Evolutionary conservation across 257 asterid genomes (phyloP), one percentile per base, ranked within the genome.

Genomic region (Penstemon barbatus): DNA sequence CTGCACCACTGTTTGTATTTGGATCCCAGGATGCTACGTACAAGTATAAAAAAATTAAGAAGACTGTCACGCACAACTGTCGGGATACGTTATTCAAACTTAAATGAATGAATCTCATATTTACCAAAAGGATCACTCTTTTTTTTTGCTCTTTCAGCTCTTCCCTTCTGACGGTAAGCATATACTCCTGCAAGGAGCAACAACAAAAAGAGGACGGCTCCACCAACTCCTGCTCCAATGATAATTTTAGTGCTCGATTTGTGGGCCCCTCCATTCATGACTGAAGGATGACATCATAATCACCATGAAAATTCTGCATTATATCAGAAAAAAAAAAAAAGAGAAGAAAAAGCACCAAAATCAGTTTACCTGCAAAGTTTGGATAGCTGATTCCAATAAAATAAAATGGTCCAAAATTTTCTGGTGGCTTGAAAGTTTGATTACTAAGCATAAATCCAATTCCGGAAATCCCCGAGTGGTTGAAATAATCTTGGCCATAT

Each of bases 351-450:
- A 40, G 15, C 60, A 69, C 12, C 40, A 33, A 45, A 45, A 61
- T 60, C 65, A 74, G 36, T 7, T 72, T 82, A 88, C 96, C 95
- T 45, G 75, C 49, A 49, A 86, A 82, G 84, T 80, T 77, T 15
- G 56, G 76, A 68, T 90, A 93, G 11, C 0, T 37, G 58, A 74
- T 71, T 38, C 69, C 96, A 6, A 4, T 44, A 82, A 83, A 93
- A 75, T 57, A 66, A 74, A 68, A 93, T 37, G 99, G 96, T 63
- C 96, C 99, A 71, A 93, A 93, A 2, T 4, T 63, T 0, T 0
- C 7, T 3, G 96, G 96, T 0, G 97, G 97, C 83, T 90, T 87
- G 85, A 93, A 88, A 38, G 89, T 87, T 52, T 86, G 99, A 75
- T 85, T 90, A 79, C 96, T 93, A 5, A 93, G 85, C 57, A 65